Base-by-base conservation (phyloP, 306 rosid genomes). In the Abrus pulchellus region DNA sequence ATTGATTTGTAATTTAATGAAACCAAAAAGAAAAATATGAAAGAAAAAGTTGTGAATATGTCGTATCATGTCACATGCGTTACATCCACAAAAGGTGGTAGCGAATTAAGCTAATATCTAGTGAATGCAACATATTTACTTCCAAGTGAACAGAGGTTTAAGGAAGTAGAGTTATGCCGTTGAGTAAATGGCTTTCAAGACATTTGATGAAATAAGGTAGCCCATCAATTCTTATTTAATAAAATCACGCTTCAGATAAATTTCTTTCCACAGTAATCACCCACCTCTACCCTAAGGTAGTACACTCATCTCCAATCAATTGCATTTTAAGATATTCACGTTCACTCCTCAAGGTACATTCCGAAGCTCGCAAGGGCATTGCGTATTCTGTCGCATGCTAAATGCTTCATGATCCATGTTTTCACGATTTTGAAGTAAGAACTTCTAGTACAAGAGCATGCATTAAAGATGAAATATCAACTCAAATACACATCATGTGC, bases 181-280 rank as follows among this genome's bases (percentile, higher is more conserved):
- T 85, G 53, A 73, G 65, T 29, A 72, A 72, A 66, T 76, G 57
- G 73, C 68, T 85, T 76, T 81, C 85, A 76, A 64, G 45, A 7
- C 28, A 67, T 20, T 44, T 53, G 44, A 68, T 9, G 34, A 41
- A 48, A 63, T 33, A 36, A 76, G 93, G 61, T 85, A 72, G 68
- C 55, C 49, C 45, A 79, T 86, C 97, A 74, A 76, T 48, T 81
- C 87, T 33, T 29, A 67, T 36, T 74, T 32, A 41, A 72, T 59
- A 57, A 48, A 52, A 50, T 29, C 30, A 12, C 3, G 34, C 12
- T 57, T 10, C 13, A 64, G 85, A 76, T 76, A 78, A 72, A 76
- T 85, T 78, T 88, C 77, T 82, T 84, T 84, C 84, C 71, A 72
- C 34, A 56, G 72, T 72, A 84, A 84, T 89, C 65, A 43, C 74